Evolutionary conservation across 352 stramenopile genomes (phyloP).

Genomic region (Phytophthora megakarya): DNA sequence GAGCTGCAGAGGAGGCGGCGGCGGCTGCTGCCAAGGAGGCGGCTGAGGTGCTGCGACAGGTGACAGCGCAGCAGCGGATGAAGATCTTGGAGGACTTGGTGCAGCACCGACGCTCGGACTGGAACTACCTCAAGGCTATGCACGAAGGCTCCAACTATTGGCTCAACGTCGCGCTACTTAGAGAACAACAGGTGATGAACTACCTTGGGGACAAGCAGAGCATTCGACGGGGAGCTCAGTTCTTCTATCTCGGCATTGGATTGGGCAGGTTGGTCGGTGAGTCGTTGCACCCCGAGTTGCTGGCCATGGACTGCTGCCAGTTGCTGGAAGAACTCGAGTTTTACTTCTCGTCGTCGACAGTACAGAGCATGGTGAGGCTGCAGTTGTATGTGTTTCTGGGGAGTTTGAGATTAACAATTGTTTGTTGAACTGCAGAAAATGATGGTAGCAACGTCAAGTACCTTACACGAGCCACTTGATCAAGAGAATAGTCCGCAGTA

Average conservation of each 20-base stretch:
- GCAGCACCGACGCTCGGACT: conserved; percentile 72
- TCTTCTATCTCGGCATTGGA: conserved; percentile 81
- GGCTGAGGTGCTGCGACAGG: conserved; percentile 45
- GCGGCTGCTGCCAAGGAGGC: conserved; percentile 8
- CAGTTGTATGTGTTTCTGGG: neutral
- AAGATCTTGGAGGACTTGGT: conserved; percentile 77
- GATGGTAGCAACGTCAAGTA: conserved; percentile 77
- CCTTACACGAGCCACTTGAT: conserved; percentile 62
- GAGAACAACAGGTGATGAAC: conserved; percentile 70
- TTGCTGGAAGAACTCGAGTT: conserved; percentile 88
- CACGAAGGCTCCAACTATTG: conserved; percentile 81
- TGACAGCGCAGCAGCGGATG: conserved; percentile 71
- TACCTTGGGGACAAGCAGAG: conserved; percentile 62
- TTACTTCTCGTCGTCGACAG: conserved; percentile 73
- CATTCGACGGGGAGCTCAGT: conserved; percentile 66
- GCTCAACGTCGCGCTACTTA: conserved; percentile 77
- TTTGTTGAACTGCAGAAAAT: conserved; percentile 60
- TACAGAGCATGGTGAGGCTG: conserved; percentile 74
- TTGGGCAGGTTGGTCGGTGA: conserved; percentile 68
- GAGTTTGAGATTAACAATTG: neutral
- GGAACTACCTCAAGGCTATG: conserved; percentile 83
- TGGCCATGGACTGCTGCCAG: conserved; percentile 78
- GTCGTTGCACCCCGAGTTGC: conserved; percentile 52
- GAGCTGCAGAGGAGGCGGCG: conserved; percentile 22
- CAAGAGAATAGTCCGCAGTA: conserved; percentile 46